Evolutionary conservation across 1,284 basidiomycete genomes (phyloP), one percentile per base, ranked within the genome.

Genomic region (Austroboletus novae-zelandiae): DNA sequence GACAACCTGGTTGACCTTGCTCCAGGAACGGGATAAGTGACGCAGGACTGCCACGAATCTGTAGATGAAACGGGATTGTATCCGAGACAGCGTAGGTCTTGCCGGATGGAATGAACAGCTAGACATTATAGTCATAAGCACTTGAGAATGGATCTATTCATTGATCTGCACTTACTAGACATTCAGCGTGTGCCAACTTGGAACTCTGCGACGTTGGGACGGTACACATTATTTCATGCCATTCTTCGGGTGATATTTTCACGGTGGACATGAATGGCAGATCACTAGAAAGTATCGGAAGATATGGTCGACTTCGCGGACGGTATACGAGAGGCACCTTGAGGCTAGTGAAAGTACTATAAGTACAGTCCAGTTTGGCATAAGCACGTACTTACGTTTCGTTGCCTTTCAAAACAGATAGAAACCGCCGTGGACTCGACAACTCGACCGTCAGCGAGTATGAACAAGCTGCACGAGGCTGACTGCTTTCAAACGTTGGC

Each of bases 51-150:
- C 63, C 66, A 30, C 59, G 55, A 48, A 69, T 55, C 40, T 70
- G 64, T 30, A 70, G 37, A 42, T 70, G 66, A 35, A 70, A 62
- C 27, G 63, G 66, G 14, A 69, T 69, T n/a, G 45, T 52, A 32
- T 66, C 66, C 14, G 65, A 64, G 32, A 62, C 32, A 6, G 65
- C 61, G 47, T 55, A 69, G 3, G 39, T 48, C 20, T 39, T 59
- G 27, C 55, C 55, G 9, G 66, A 64, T 5, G 64, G 68, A 11
- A 69, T 51, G 39, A 69, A 69, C 13, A 69, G 32, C 65, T 69
- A 37, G 36, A 40, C 10, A 15, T 44, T 27, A 29, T 25, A 25
- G 7, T 50, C 10, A 31, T 14, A 29, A 29, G 18, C 15, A 43
- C 20, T 40, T 41, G 9, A 50, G 43, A n/a, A 40, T 3, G 14